phyloP scores from a whole-genome alignment of 1,284 basidiomycete genomes.

The Trametes versicolor region DNA sequence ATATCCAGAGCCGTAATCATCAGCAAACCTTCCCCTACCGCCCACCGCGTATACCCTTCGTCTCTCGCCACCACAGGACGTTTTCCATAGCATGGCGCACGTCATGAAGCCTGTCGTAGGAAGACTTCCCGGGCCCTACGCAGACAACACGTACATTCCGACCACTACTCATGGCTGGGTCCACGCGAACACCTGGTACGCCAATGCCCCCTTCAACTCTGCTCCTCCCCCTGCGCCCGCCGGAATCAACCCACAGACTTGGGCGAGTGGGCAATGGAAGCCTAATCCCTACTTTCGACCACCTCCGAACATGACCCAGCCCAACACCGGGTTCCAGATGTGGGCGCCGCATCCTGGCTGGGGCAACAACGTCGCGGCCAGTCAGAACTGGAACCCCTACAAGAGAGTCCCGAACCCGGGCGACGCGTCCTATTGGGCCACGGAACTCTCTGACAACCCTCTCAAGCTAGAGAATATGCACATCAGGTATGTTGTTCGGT shows the following conservation, averaged over 20 bases:
- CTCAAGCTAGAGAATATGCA: slow-evolving; percentile 74
- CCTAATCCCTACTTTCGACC: slow-evolving; percentile 42
- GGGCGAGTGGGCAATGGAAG: slow-evolving; percentile 43
- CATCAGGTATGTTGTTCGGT: slow-evolving; percentile 59
- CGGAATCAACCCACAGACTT: slow-evolving; percentile 41
- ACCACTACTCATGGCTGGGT: slow-evolving; percentile 32
- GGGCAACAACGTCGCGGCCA: slow-evolving; percentile 35
- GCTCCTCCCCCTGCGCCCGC: slow-evolving; percentile 42
- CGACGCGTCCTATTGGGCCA: slow-evolving; percentile 68
- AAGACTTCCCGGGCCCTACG: slow-evolving; percentile 18
- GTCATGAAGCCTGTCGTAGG: slow-evolving; percentile 23
- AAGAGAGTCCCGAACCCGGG: slow-evolving; percentile 66
- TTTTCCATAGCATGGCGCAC: slow-evolving; percentile 11
- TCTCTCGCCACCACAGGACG: background rate
- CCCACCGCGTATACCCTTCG: slow-evolving; percentile 25
- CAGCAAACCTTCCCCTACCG: slow-evolving; percentile 15
- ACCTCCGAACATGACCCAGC: slow-evolving; percentile 25
- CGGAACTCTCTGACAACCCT: slow-evolving; percentile 65
- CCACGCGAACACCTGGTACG: slow-evolving; percentile 28
- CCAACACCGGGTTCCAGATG: slow-evolving; percentile 23
- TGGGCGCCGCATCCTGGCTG: slow-evolving; percentile 46
- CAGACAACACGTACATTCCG: slow-evolving; percentile 25
- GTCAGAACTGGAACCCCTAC: slow-evolving; percentile 62
- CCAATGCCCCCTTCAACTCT: slow-evolving; percentile 33
- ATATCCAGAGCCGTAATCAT: slow-evolving; percentile 29